Evolutionary conservation across 352 stramenopile genomes (phyloP).

Genomic region (Phytophthora niederhauseri): DNA sequence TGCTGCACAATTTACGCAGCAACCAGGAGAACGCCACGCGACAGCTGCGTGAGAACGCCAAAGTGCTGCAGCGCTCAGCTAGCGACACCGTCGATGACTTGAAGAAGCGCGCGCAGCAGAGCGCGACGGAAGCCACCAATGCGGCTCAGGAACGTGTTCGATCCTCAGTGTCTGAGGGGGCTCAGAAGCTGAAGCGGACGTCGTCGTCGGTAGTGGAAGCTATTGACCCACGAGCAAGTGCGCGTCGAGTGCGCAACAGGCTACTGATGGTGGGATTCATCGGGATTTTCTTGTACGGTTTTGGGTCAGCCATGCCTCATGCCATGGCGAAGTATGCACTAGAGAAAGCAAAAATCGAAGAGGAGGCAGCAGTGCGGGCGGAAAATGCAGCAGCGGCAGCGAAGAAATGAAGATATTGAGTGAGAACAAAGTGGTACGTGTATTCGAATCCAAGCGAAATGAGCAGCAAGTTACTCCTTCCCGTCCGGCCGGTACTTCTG

Average conservation of each 20-base stretch:
- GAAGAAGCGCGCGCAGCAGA: constrained; percentile 32
- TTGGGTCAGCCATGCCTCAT: constrained; percentile 62
- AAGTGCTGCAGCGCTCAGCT: constrained; percentile 40
- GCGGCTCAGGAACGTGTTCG: constrained; percentile 47
- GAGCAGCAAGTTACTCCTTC: constrained; percentile 25
- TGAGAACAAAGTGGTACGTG: constrained; percentile 10
- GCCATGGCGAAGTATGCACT: constrained; percentile 76
- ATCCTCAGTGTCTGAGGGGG: constrained; percentile 40
- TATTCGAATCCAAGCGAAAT: constrained; percentile 23
- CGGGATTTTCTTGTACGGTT: constrained; percentile 76
- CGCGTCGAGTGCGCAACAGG: constrained; percentile 58
- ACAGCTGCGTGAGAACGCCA: constrained; percentile 49
- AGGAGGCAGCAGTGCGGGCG: constrained; percentile 27
- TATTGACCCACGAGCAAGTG: constrained; percentile 54
- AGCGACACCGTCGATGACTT: constrained; percentile 43
- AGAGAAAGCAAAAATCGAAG: constrained; percentile 63
- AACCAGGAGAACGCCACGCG: constrained; percentile 49
- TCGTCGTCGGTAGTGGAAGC: constrained; percentile 56
- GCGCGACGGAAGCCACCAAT: constrained; percentile 27
- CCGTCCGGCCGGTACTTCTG: constrained; percentile 41
- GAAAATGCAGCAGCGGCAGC: constrained; percentile 9
- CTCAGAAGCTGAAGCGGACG: constrained; percentile 54
- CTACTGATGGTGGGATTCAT: constrained; percentile 63
- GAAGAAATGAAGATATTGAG: constrained; percentile 31
- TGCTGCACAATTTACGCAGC: constrained; percentile 52